Conservation (phyloP, 805 yeast genomes). For the Saccharomycopsis capsularis region DNA sequence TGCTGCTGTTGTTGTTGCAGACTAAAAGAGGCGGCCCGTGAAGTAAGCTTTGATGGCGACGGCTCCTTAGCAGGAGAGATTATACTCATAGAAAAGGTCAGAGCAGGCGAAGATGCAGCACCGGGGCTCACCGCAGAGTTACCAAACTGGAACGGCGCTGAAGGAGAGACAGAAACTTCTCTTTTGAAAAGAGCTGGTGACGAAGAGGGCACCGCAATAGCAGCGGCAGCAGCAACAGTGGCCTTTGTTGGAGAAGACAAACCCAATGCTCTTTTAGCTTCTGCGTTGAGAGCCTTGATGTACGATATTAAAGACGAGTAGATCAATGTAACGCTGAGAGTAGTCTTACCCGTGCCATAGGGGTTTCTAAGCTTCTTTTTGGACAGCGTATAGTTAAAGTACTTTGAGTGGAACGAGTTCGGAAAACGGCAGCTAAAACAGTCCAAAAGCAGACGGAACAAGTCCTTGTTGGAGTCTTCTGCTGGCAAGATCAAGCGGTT, state of each 20-base stretch:
- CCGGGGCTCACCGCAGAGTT: not conserved
- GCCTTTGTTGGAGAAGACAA: no score
- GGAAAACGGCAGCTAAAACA: conserved; percentile 12
- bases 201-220: not conserved
- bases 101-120: not conserved
- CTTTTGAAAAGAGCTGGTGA: not conserved
- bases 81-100: not conserved
- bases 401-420: conserved; percentile 9
- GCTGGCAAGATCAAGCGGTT: not conserved
- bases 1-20: not conserved
- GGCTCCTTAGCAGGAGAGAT: not conserved
- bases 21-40: not conserved
- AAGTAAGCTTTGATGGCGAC: not conserved
- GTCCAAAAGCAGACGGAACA: conserved; percentile 4
- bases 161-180: not conserved
- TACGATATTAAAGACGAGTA: conserved; percentile 8
- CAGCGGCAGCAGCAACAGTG: not conserved
- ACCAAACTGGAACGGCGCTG: not conserved
- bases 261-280: not conserved
- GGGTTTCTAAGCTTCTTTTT: not conserved
- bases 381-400: not conserved
- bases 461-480: conserved; percentile 2
- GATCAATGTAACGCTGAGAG: conserved; percentile 1
- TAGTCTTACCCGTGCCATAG: not conserved
- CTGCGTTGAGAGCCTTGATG: conserved; percentile 1